Base-by-base conservation (phyloP, 2,329 filamentous ascomycete species). In the Cyphellophora attinorum region DNA sequence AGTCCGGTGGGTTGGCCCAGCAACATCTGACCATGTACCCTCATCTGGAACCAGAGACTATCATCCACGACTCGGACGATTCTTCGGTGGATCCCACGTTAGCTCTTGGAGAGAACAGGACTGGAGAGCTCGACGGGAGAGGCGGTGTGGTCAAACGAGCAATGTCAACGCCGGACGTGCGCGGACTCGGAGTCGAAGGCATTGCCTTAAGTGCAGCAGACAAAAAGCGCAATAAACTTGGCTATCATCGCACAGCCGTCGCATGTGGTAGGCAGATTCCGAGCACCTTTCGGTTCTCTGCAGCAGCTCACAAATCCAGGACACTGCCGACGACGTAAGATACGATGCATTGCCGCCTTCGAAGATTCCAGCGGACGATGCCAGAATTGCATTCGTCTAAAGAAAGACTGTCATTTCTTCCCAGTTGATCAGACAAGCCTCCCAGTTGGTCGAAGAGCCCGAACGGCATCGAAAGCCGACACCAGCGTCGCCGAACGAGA, bases 201-300 rank as follows among this genome's bases (percentile, higher is more conserved):
- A 30, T 34, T 25, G 52, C 54, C 27, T 55, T 56, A 49, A 60
- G 61, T 23, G 51, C 68, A 44, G 68, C 72, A 21, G 74, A 81
- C 49, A 82, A 81, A 56, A 75, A 77, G 54, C 77, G 88, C 54
- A 95, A 94, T 59, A 95, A 93, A 61, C 70, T 96, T 41, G 89
- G 89, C 25, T 96, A 96, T 56, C 89, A 95, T 64, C 77, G 89
- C 53, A 94, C 86, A 21, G 93, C 88, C 29, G 85, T 95, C 50
- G 91, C 89, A 49, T 96, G 89, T 66, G 82, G 89, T 96, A 73
- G 75, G 88, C 77, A 38, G 27, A 40, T n/a, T n/a, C n/a, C n/a
- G n/a, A n/a, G n/a, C n/a, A n/a, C n/a, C n/a, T n/a, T n/a, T n/a
- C n/a, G n/a, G n/a, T n/a, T n/a, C n/a, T n/a, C n/a, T n/a, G n/a